Base-by-base conservation (phyloP, 352 stramenopile genomes). In the Phytophthora kernoviae region DNA sequence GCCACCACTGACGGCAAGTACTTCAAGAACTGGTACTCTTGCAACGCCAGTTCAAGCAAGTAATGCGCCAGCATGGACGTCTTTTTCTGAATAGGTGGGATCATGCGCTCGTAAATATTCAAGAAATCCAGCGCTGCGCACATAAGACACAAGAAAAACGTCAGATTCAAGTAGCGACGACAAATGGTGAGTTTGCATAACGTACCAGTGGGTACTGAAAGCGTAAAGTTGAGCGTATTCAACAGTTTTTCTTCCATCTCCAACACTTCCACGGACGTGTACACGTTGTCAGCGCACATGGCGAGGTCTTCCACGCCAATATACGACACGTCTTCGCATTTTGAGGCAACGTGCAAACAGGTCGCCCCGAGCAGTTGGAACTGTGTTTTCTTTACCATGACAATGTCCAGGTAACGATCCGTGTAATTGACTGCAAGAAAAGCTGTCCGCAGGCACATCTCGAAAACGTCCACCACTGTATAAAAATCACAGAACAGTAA, bases 381-480 rank as follows among this genome's bases (percentile, higher is more conserved):
- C 7, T 86, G 81, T 8, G 83, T 93, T 51, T 92, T 95, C 68
- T 92, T 93, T 27, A 95, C 86, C 84, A 93, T 92, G 32, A 93
- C 86, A 27, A 92, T 91, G 33, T 95, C 84, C 42, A 96, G 48
- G 52, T 91, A 97, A 4, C 88, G 77, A 48, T 97, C 90, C 2
- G 87, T 96, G 70, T 96, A 96, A 63, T 94, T 94, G 7, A 97
- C 85, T n/a, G 88, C 88, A 18, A 97, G 65, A 54, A 96, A 97
- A 10, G 88, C 89, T 21, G 86, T 96, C 21, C 90, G 78, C 5
- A 96, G 64, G 60, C 86, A 96, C 90, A 97, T 97, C 54, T 97
- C 90, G 50, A 97, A 97, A 26, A 96, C 89, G 58, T 97, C 90
- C 34, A 97, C 90, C 24, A 97, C 90, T 92, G 65, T 1, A 21